Evolutionary conservation across 1,284 basidiomycete species (phyloP).

Genomic region (Baeospora myosura): DNA sequence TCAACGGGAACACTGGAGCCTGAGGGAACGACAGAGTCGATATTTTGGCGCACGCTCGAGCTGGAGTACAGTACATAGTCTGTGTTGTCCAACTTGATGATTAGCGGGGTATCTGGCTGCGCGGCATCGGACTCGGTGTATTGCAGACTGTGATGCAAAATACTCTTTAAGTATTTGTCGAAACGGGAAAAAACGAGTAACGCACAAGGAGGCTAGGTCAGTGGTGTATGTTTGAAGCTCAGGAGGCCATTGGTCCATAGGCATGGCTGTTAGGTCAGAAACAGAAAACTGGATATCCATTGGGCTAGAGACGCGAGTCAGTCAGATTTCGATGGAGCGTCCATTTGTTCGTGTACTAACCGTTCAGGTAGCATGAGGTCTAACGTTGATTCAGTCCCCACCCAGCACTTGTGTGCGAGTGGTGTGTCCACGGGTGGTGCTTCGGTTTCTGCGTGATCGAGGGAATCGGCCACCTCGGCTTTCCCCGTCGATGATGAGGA

Average conservation of each 20-base stretch:
- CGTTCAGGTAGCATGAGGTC: conserved; percentile 55
- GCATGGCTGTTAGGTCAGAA: conserved; percentile 26
- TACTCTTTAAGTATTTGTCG: conserved; percentile 4
- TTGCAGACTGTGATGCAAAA: conserved; percentile 25
- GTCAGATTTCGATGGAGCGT: conserved; percentile 1
- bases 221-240: conserved; percentile 36
- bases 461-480: background rate
- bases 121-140: conserved; percentile 21
- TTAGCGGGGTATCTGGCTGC: conserved; percentile 48
- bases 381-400: conserved; percentile 27
- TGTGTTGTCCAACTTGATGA: conserved; percentile 30
- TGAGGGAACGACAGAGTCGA: conserved; percentile 20
- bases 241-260: conserved; percentile 29
- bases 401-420: too few species aligned
- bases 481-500: conserved; percentile 4
- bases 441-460: background rate
- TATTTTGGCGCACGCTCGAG: conserved; percentile 42
- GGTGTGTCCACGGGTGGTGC: too few species aligned
- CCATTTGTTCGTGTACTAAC: conserved; percentile 29
- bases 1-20: conserved; percentile 13
- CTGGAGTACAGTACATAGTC: conserved; percentile 46
- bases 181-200: conserved; percentile 9
- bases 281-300: conserved; percentile 44
- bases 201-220: conserved; percentile 40
- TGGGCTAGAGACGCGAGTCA: conserved; percentile 27